Evolutionary conservation across 164 flowering plant genomes (phyloP).

Genomic region (Vitis rotundifolia): DNA sequence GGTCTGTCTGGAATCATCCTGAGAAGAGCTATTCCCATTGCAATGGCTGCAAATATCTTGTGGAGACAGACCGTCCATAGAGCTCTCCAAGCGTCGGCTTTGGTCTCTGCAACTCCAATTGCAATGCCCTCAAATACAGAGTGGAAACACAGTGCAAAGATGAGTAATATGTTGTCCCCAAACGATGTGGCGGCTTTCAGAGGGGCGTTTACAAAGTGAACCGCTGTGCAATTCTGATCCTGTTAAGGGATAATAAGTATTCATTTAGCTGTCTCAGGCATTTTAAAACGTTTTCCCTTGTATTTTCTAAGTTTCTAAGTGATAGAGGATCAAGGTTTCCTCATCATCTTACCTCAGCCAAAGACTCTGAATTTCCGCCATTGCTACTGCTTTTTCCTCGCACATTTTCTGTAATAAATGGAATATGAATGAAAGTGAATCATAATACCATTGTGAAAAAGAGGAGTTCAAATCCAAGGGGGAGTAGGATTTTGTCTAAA

Average conservation of each 20-base stretch:
- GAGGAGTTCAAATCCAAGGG: too few species aligned
- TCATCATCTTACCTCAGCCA: too few species aligned
- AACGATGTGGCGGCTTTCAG: conserved; percentile 37
- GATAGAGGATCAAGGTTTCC: too few species aligned
- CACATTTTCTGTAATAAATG: conserved; percentile 25
- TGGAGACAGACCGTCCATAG: conserved; percentile 72
- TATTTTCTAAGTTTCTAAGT: too few species aligned
- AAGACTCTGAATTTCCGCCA: conserved; percentile 5
- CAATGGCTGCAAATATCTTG: conserved; percentile 77
- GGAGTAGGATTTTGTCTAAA: too few species aligned
- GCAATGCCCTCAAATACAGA: conserved; percentile 83
- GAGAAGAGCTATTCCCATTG: conserved; percentile 80
- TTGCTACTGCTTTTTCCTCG: conserved; percentile 12
- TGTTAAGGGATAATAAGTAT: conserved; percentile 15
- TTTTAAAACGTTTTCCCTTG: too few species aligned
- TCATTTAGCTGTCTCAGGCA: not conserved
- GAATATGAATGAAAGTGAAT: not conserved
- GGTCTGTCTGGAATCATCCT: conserved; percentile 71
- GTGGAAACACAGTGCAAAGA: conserved; percentile 68
- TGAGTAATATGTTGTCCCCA: conserved; percentile 65
- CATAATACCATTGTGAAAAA: too few species aligned
- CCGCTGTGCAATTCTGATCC: conserved; percentile 11
- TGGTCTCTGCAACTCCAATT: conserved; percentile 70
- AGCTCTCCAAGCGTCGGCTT: conserved; percentile 74
- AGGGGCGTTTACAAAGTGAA: conserved; percentile 11